Percentiles rank a stretch among this genome's conserved stretches.
phyloP scores from a whole-genome alignment of 2,329 filamentous ascomycete species.

The Trichoderma simmonsii region DNA sequence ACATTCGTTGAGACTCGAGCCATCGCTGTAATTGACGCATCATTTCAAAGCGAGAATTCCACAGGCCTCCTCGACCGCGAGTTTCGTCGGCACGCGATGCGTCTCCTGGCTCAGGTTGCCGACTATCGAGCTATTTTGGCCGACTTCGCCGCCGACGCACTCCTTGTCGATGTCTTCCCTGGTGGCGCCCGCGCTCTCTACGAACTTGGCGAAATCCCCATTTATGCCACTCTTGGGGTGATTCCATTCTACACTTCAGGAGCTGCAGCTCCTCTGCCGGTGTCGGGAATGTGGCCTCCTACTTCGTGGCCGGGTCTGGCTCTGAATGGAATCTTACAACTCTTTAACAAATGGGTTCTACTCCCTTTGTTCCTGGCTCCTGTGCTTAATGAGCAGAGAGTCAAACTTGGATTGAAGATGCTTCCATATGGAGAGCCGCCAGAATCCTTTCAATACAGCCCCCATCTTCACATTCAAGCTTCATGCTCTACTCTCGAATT shows the following conservation, averaged over 20 bases:
- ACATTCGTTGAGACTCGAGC: constrained; percentile 32
- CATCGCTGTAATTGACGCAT: constrained; percentile 32
- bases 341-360: constrained; percentile 28
- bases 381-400: constrained; percentile 32
- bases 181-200: constrained; percentile 35
- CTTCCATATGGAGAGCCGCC: constrained; percentile 31
- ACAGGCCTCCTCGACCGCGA: constrained; percentile 34
- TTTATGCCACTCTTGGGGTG: constrained; percentile 39
- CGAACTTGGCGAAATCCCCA: constrained; percentile 35
- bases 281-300: constrained; percentile 33
- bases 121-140: constrained; percentile 34
- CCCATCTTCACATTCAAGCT: constrained; percentile 38
- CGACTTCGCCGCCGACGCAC: constrained; percentile 30
- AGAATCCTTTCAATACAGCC: constrained; percentile 36
- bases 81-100: constrained; percentile 26
- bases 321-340: constrained; percentile 29
- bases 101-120: constrained; percentile 35
- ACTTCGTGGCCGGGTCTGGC: constrained; percentile 26
- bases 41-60: constrained; percentile 27
- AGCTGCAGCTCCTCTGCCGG: constrained; percentile 30
- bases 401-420: constrained; percentile 26
- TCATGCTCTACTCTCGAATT: constrained; percentile 36
- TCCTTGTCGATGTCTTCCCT: constrained; percentile 40
- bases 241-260: constrained; percentile 37
- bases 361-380: constrained; percentile 29